Conservation (phyloP, 345 rosid genomes). For the rapeseed (Brassica napus) region DNA sequence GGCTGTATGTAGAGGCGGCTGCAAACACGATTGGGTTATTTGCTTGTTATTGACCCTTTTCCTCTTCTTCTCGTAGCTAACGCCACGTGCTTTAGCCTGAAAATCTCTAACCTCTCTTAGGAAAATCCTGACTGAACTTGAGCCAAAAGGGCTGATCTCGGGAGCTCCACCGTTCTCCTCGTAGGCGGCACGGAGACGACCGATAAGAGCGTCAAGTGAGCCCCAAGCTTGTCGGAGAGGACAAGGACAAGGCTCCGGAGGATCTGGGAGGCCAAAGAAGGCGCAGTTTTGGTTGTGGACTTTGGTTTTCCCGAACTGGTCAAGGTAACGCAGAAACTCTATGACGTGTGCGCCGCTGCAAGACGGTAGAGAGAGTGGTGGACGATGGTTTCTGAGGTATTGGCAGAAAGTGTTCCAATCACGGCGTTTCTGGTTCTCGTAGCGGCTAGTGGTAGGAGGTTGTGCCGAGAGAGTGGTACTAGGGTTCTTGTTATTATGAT, state of each 20-base stretch:
- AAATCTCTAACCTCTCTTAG: conserved; percentile 40
- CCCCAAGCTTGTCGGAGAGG: conserved; percentile 47
- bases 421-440: conserved; percentile 46
- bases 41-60: conserved; percentile 45
- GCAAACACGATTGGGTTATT: conserved; percentile 14
- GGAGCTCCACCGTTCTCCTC: conserved; percentile 46
- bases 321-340: conserved; percentile 41
- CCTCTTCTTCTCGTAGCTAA: conserved; percentile 43
- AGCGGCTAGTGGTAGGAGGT: conserved; percentile 44
- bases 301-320: conserved; percentile 44
- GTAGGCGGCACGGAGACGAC: conserved; percentile 41
- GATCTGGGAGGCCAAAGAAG: conserved; percentile 41
- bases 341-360: conserved; percentile 44
- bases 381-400: conserved; percentile 43
- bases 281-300: conserved; percentile 35
- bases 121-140: conserved; percentile 40
- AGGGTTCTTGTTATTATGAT: conserved; percentile 26
- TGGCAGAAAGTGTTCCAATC: conserved; percentile 45
- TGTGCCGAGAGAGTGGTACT: conserved; percentile 23
- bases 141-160: conserved; percentile 38
- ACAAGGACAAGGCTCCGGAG: conserved; percentile 41
- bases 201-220: conserved; percentile 39
- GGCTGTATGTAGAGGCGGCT: conserved; percentile 25
- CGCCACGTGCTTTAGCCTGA: conserved; percentile 41
- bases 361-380: conserved; percentile 36